phyloP scores from a whole-genome alignment of 805 yeast species.

The Saturnispora silvae region DNA sequence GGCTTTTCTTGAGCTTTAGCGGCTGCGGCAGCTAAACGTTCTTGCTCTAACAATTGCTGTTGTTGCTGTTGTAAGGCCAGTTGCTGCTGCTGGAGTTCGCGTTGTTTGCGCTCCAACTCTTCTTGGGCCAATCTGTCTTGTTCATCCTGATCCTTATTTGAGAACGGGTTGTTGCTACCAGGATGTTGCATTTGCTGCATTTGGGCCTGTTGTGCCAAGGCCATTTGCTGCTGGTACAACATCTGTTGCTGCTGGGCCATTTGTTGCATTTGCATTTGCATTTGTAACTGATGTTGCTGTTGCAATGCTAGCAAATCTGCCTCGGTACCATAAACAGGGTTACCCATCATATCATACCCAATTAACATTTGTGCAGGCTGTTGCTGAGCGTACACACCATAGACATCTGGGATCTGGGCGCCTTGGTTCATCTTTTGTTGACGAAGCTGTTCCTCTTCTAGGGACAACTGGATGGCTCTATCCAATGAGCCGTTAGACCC shows the following conservation, averaged over 20 bases:
- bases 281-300: slow-evolving; percentile 17
- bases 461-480: slow-evolving; percentile 57
- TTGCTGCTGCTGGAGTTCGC: slow-evolving; percentile 21
- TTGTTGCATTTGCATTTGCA: slow-evolving; percentile 1
- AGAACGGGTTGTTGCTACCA: slow-evolving; percentile 30
- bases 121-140: slow-evolving; percentile 28
- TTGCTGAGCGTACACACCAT: slow-evolving; percentile 24
- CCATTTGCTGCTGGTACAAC: slow-evolving; percentile 13
- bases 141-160: slow-evolving; percentile 18
- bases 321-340: slow-evolving; percentile 44
- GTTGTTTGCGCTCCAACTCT: slow-evolving; percentile 42
- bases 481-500: slow-evolving; percentile 52
- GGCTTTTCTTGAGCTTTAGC: slow-evolving; percentile 22
- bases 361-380: slow-evolving; percentile 20
- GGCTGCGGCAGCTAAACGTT: slow-evolving; percentile 10
- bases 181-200: slow-evolving; percentile 21
- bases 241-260: slow-evolving; percentile 14
- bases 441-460: slow-evolving; percentile 69
- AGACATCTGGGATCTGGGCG: slow-evolving; percentile 26
- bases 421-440: slow-evolving; percentile 38
- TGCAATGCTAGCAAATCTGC: slow-evolving; percentile 37
- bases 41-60: slow-evolving; percentile 9
- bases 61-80: slow-evolving; percentile 13
- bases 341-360: slow-evolving; percentile 54
- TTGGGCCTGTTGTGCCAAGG: slow-evolving; percentile 15